Percentiles rank a stretch among this genome's conserved stretches.
Conservation (phyloP, 208 protist species). For the Acanthamoeba lenticulata region DNA sequence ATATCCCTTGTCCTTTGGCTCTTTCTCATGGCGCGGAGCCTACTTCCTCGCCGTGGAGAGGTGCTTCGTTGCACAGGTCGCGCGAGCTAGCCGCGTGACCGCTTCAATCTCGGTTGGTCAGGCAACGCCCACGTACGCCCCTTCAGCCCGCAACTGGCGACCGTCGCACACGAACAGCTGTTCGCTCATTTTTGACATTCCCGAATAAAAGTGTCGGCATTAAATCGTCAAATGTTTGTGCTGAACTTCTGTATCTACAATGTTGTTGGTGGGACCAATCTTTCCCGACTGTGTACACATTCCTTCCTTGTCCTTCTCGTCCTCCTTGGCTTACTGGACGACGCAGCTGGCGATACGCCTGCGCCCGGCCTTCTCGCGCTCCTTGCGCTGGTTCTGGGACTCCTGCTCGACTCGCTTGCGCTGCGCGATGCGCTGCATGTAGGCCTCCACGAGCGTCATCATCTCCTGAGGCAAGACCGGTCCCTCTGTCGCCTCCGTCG, state of each 20-base stretch:
- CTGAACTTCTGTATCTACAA: too few species aligned
- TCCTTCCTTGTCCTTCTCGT: too few species aligned
- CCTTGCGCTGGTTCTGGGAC: slow-evolving; percentile 26
- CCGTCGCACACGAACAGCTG: too few species aligned
- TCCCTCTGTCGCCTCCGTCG: background rate
- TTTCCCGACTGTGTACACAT: background rate
- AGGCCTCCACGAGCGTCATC: slow-evolving; percentile 47
- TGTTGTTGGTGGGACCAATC: background rate
- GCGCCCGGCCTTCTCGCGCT: background rate
- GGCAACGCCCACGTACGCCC: too few species aligned
- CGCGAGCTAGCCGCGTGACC: too few species aligned
- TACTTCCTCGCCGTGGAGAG: background rate
- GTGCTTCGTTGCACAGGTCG: background rate
- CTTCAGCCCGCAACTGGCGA: too few species aligned
- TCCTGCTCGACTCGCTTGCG: slow-evolving; percentile 28
- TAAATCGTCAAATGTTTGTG: background rate
- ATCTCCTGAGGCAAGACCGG: slow-evolving; percentile 22
- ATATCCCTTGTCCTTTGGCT: background rate
- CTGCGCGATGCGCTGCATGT: slow-evolving; percentile 49
- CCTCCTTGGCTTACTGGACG: background rate
- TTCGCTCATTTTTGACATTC: too few species aligned
- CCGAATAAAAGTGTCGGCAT: background rate
- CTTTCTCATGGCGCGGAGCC: background rate
- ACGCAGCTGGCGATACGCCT: slow-evolving; percentile 49
- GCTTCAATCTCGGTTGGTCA: too few species aligned